Evolutionary conservation across 1,284 basidiomycete genomes (phyloP), one percentile per base, ranked within the genome.

Genomic region (Agaricales sp.): DNA sequence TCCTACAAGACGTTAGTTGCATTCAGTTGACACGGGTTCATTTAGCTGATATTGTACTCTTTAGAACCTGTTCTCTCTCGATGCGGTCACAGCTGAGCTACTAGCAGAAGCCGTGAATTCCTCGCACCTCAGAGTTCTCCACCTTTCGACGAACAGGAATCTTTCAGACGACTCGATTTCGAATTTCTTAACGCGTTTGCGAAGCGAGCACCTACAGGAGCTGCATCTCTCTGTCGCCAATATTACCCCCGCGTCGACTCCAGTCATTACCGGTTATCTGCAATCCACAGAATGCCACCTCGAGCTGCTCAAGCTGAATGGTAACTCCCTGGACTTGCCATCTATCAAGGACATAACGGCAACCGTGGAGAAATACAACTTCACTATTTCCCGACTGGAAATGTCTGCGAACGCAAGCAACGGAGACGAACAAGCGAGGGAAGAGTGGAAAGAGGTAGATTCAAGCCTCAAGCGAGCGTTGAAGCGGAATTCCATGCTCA

Each of bases 141-240:
- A 68, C 22, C 57, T 82, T 8, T 68, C 71, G 13, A 63, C 64
- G 16, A 75, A 77, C 55, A 53, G 57, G 2, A 48, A 38, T 2
- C 67, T 75, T 12, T 69, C 69, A 13, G 78, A 83, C 54, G 50
- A 59, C 2, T 81, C 84, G 57, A 55, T 72, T 22, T 59, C 64
- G n/a, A 56, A 57, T 0, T 80, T 84, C 59, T 56, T 84, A 12
- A 67, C 74, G 2, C 50, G 52, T 6, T 69, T 85, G 16, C 57
- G 68, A 23, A 63, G 75, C 0, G 68, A 68, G 0, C 61, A 67
- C 52, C 69, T 86, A 12, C 66, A 66, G 26, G 74, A 79, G 53
- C 62, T 86, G 12, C 72, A 80, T 51, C 61, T 84, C 4, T 77
- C 78, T 1, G 70, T 70, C 0, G 68, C 73, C 8, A 70, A 70